Evolutionary conservation across 2,329 filamentous ascomycete genomes (phyloP).

Genomic region (Macrophomina phaseolina): DNA sequence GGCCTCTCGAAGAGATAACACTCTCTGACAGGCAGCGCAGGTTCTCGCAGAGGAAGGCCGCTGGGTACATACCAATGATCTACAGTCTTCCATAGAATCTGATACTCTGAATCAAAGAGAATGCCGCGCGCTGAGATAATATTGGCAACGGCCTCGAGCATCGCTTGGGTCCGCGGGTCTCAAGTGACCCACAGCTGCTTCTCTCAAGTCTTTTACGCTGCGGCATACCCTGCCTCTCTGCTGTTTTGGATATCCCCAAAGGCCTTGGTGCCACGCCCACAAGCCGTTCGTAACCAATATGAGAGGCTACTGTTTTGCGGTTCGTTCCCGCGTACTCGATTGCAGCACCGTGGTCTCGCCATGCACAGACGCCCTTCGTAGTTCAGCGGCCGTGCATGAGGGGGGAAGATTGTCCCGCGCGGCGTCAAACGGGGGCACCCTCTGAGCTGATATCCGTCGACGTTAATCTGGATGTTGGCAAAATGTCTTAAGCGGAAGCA

Average conservation of each 20-base stretch:
- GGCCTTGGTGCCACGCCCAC: background rate
- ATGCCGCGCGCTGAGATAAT: background rate
- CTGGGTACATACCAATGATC: background rate
- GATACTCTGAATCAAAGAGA: background rate
- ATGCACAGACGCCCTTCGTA: constrained; percentile 24
- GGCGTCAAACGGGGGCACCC: constrained; percentile 13
- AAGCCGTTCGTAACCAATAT: constrained; percentile 9
- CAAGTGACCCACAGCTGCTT: constrained; percentile 11
- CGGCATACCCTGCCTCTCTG: constrained; percentile 2
- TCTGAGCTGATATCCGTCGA: constrained; percentile 12
- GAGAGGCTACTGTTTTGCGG: constrained; percentile 4
- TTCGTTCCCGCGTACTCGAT: constrained; percentile 24
- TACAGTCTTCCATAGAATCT: constrained; percentile 4
- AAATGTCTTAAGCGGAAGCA: constrained; percentile 3
- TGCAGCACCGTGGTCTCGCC: constrained; percentile 15
- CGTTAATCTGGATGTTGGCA: constrained; percentile 14
- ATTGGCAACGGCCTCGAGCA: background rate
- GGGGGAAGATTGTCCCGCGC: constrained; percentile 16
- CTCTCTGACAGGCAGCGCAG: constrained; percentile 21
- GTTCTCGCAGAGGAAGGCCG: background rate
- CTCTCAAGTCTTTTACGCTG: background rate
- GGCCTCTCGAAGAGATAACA: background rate
- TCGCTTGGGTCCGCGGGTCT: background rate
- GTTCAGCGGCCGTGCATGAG: constrained; percentile 9
- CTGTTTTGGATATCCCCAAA: constrained; percentile 1